These are phyloP conservation scores for Nicotiana obtusifolia DNA, from an alignment of 257 asterid genomes.

Conservation along the genomic window DNA sequence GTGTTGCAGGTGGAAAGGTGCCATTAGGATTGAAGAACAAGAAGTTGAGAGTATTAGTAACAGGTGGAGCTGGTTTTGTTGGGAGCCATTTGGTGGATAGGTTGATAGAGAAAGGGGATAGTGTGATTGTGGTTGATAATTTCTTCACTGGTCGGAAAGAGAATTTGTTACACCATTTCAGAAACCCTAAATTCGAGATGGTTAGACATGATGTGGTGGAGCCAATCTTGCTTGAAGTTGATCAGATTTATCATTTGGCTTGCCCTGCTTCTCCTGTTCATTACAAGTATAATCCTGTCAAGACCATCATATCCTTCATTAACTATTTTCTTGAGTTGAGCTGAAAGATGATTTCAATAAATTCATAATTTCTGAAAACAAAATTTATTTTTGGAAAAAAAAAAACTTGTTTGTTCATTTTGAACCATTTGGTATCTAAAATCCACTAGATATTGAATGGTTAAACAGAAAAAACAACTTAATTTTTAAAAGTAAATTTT, in stretches of 20 bases:
- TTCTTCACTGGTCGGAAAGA: slow-evolving; percentile 75
- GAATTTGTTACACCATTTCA: slow-evolving; percentile 61
- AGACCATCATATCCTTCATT: slow-evolving; percentile 81
- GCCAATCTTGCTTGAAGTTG: slow-evolving; percentile 84
- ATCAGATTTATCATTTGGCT: slow-evolving; percentile 87
- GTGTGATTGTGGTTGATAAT: slow-evolving; percentile 75
- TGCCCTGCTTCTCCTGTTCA: slow-evolving; percentile 97
- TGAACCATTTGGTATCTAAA: too few relatives aligned
- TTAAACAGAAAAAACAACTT: too few relatives aligned
- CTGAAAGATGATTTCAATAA: not conserved
- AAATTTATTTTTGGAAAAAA: too few relatives aligned
- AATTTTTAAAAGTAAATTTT: too few relatives aligned
- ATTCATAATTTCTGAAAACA: not conserved
- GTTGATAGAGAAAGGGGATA: slow-evolving; percentile 69
- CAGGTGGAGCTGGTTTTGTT: slow-evolving; percentile 94
- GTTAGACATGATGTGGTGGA: slow-evolving; percentile 85
- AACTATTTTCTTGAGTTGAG: too few relatives aligned
- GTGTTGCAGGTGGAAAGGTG: slow-evolving; percentile 54
- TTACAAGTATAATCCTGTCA: slow-evolving; percentile 87
- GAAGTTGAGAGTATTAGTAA: slow-evolving; percentile 59
- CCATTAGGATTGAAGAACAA: slow-evolving; percentile 65
- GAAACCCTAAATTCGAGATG: slow-evolving; percentile 66
- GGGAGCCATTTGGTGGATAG: slow-evolving; percentile 94
- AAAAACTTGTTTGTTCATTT: too few relatives aligned
- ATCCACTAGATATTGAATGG: too few relatives aligned